phyloP scores from a whole-genome alignment of 768 basidiomycete species.

The Nevesoporus exiguus region DNA sequence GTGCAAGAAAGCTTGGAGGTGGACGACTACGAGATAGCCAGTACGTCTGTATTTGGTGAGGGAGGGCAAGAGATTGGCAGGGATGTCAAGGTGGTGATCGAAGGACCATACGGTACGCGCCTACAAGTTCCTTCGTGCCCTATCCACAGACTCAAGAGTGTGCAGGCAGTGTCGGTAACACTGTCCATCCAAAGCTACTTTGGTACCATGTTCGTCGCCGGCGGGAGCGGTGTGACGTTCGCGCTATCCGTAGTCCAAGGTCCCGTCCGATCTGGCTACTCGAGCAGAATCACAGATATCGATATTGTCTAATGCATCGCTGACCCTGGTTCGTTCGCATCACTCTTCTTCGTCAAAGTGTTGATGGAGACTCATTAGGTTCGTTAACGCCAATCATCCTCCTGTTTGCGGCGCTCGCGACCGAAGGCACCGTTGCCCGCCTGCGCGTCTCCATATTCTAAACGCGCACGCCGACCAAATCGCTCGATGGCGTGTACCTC shows the following conservation, averaged over 20 bases:
- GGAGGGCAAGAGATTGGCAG: slow-evolving; percentile 24
- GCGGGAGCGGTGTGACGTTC: slow-evolving; percentile 77
- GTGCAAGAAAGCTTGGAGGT: slow-evolving; percentile 62
- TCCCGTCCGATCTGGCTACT: slow-evolving; percentile 46
- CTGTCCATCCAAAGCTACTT: slow-evolving; percentile 64
- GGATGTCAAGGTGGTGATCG: slow-evolving; percentile 41
- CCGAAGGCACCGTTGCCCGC: slow-evolving; percentile 41
- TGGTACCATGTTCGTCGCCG: slow-evolving; percentile 62
- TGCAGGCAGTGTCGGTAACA: slow-evolving; percentile 57
- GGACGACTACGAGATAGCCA: slow-evolving; percentile 56
- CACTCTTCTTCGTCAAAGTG: not conserved
- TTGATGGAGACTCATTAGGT: slow-evolving; percentile 26
- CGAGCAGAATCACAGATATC: slow-evolving; percentile 55
- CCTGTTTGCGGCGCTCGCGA: slow-evolving; percentile 43
- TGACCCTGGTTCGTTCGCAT: slow-evolving; percentile 42
- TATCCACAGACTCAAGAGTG: not conserved
- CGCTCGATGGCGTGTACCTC: slow-evolving; percentile 29
- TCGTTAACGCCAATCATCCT: slow-evolving; percentile 49
- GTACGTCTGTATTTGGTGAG: slow-evolving; percentile 33
- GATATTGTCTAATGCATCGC: slow-evolving; percentile 70
- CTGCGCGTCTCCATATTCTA: slow-evolving; percentile 54
- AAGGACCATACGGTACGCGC: slow-evolving; percentile 52
- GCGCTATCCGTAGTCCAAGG: slow-evolving; percentile 62
- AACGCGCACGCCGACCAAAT: slow-evolving; percentile 41
- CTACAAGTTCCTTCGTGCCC: not conserved